Evolutionary conservation across 179 eudicot genomes (phyloP).

Genomic region (Spinacia oleracea): DNA sequence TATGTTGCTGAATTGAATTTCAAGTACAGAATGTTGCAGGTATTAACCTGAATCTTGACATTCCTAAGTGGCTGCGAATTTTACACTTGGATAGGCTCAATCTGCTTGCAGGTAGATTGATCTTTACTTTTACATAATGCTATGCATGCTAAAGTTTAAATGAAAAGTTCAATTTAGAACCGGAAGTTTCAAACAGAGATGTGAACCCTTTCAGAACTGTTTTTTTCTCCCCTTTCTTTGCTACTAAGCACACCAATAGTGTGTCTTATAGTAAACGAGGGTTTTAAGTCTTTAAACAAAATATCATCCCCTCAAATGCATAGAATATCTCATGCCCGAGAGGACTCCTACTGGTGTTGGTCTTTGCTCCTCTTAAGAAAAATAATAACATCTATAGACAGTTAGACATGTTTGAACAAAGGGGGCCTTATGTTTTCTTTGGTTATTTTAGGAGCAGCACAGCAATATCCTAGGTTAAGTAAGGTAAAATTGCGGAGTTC

Average conservation of each 20-base stretch:
- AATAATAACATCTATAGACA: neutral
- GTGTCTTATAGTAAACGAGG: too few relatives aligned
- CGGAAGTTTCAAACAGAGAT: neutral
- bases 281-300: neutral
- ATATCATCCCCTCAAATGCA: neutral
- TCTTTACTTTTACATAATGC: neutral
- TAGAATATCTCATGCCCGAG: neutral
- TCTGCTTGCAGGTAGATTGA: slow-evolving; percentile 64
- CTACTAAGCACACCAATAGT: neutral
- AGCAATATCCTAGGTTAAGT: neutral
- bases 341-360: neutral
- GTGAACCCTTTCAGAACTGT: neutral
- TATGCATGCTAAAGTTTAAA: too few relatives aligned
- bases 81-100: slow-evolving; percentile 74
- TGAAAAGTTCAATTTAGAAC: neutral
- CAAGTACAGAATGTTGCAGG: slow-evolving; percentile 80
- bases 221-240: neutral
- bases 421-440: neutral
- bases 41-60: slow-evolving; percentile 75
- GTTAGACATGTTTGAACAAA: neutral
- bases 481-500: neutral
- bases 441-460: neutral
- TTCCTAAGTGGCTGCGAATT: slow-evolving; percentile 75
- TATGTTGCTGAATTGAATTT: slow-evolving; percentile 28
- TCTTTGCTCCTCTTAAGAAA: neutral